These are phyloP conservation scores for Cryphonectria naterciae DNA, from an alignment of 2,329 filamentous ascomycete genomes.

Conservation along the genomic window DNA sequence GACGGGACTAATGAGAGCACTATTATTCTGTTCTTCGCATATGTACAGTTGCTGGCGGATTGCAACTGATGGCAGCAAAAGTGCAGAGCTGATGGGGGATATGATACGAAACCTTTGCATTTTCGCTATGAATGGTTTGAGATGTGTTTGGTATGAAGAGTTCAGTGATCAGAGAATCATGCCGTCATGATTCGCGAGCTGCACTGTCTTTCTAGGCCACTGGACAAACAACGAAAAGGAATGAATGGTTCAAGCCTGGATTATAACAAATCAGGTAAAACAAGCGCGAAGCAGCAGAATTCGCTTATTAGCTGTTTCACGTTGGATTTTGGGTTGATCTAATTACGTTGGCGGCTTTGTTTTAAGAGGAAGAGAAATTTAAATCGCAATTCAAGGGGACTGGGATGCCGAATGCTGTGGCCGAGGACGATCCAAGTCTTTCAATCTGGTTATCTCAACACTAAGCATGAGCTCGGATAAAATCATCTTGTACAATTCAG, in stretches of 20 bases:
- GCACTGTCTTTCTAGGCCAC: not conserved
- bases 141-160: not conserved
- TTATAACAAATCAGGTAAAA: not conserved
- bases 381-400: not conserved
- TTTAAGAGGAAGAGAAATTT: not conserved
- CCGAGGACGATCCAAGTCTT: not conserved
- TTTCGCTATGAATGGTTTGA: not conserved
- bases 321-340: not conserved
- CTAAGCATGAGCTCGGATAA: no score
- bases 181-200: not conserved
- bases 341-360: not conserved
- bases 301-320: not conserved
- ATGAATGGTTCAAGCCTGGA: not conserved
- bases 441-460: no score
- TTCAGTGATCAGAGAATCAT: not conserved
- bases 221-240: not conserved
- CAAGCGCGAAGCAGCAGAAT: not conserved
- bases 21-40: conserved; percentile 31
- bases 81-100: conserved; percentile 33
- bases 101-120: conserved; percentile 33
- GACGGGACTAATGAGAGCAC: conserved; percentile 45
- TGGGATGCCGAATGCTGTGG: not conserved
- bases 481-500: no score
- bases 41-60: conserved; percentile 38
- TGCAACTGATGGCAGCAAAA: conserved; percentile 34